phyloP scores from a whole-genome alignment of 2,329 filamentous ascomycete genomes.

The Fonsecaea pedrosoi region DNA sequence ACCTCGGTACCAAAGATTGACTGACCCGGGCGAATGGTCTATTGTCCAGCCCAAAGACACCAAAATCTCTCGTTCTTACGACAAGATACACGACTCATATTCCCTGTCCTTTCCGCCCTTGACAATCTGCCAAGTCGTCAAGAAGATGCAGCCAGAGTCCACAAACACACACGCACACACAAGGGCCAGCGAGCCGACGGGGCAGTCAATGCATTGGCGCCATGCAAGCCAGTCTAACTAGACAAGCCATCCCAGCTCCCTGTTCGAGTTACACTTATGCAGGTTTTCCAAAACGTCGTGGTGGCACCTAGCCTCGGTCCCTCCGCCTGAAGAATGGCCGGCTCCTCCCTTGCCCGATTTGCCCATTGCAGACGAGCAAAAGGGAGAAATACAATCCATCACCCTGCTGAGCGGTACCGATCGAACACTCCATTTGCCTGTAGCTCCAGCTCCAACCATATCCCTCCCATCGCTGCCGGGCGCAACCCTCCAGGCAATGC shows the following conservation, averaged over 20 bases:
- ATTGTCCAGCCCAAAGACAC: not conserved
- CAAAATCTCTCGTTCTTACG: not conserved
- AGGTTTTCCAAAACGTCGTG: slow-evolving; percentile 10
- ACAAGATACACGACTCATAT: not conserved
- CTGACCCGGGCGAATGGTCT: not conserved
- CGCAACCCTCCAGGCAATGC: not conserved
- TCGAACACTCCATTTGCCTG: slow-evolving; percentile 14
- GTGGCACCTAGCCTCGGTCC: slow-evolving; percentile 19
- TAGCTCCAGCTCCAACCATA: not conserved
- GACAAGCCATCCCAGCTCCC: not conserved
- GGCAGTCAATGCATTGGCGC: not conserved
- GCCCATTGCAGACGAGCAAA: not conserved
- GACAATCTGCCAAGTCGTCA: not conserved
- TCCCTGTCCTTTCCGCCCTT: not conserved
- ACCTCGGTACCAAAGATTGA: not conserved
- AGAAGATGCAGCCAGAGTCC: not conserved
- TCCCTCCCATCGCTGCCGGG: slow-evolving; percentile 7
- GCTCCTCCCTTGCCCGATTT: not conserved
- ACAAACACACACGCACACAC: not conserved
- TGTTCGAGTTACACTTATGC: slow-evolving; percentile 11
- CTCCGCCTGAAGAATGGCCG: slow-evolving; percentile 10
- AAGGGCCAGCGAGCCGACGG: not conserved
- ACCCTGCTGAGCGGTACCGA: slow-evolving; percentile 16
- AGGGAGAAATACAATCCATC: slow-evolving; percentile 7
- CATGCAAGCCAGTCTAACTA: slow-evolving; percentile 1